Conservation (phyloP, 2,329 filamentous ascomycete species). For the Lachnellula arida region DNA sequence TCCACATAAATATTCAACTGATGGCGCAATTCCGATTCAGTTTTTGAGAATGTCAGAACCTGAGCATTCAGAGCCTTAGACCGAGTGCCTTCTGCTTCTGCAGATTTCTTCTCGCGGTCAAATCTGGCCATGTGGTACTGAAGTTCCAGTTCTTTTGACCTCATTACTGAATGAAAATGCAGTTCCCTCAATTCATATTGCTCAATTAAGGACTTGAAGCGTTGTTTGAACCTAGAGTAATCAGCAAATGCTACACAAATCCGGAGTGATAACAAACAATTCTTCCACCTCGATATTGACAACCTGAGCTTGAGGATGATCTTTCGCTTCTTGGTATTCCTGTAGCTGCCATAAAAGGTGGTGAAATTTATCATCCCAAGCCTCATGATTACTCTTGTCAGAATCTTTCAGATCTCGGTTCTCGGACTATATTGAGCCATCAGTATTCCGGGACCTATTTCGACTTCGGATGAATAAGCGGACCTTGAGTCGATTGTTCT, state of each 20-base stretch:
- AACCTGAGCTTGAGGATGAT: slow-evolving; percentile 73
- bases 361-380: slow-evolving; percentile 82
- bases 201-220: slow-evolving; percentile 93
- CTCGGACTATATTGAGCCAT: slow-evolving; percentile 61
- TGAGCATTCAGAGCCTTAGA: slow-evolving; percentile 84
- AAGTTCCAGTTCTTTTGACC: slow-evolving; percentile 92
- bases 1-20: slow-evolving; percentile 98
- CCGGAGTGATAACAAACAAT: slow-evolving; percentile 51
- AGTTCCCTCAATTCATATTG: slow-evolving; percentile 95
- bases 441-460: slow-evolving; percentile 14
- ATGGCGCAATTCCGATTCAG: slow-evolving; percentile 85
- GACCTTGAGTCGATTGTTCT: slow-evolving; percentile 98
- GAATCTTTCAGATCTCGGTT: slow-evolving; percentile 87
- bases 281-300: slow-evolving; percentile 87
- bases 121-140: slow-evolving; percentile 85
- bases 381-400: slow-evolving; percentile 74
- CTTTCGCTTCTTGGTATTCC: slow-evolving; percentile 81
- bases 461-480: slow-evolving; percentile 14
- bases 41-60: slow-evolving; percentile 93
- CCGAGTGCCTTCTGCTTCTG: slow-evolving; percentile 74
- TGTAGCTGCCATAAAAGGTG: slow-evolving; percentile 78
- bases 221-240: slow-evolving; percentile 67
- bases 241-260: slow-evolving; percentile 14
- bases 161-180: slow-evolving; percentile 86
- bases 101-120: slow-evolving; percentile 84